Evolutionary conservation across 2,329 filamentous ascomycete species (phyloP), one percentile per base, ranked within the genome.

Genomic region (Chaetomium sp.): DNA sequence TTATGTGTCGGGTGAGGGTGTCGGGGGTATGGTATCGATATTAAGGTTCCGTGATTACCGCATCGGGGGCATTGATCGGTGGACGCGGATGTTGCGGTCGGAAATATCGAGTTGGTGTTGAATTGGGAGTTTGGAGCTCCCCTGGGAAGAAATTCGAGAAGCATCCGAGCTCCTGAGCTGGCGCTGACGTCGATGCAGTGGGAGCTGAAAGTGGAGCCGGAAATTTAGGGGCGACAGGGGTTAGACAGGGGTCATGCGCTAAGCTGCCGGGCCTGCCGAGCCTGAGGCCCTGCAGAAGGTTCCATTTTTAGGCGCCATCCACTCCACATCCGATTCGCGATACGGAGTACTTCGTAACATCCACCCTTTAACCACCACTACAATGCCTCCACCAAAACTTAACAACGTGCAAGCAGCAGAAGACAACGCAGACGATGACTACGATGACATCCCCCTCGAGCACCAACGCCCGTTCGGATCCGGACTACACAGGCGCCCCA

Each of bases 401-500:
- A 27, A 27, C 19, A 27, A 27, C 19, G 19, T 3, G 3, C 2
- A 27, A 27, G 34, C 38, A 43, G 37, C 47, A 9, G 36, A 38
- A 14, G 43, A 19, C 27, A 41, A 63, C 19, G 58, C 66, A 3
- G 56, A 64, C 8, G 63, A 72, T 10, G 67, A 71, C 50, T 69
- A 73, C 12, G 72, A 78, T 49, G 74, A 79, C 36, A 64, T 79
- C 5, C 80, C 80, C 1, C 74, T 84, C 27, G 79, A 83, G 49
- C 72, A 72, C 57, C 75, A 75, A 60, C 73, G 73, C 48, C 74
- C 79, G 1, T 85, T 83, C 59, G 81, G 82, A 33, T 73, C 76
- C 7, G 81, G 81, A 58, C 67, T 84, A 51, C 77, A 78, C 67
- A 77, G 78, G 53, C 76, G 76, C 8, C 53, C 69, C 34, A 75